These are phyloP conservation scores for Pseudocercospora eumusae DNA, from an alignment of 2,329 filamentous ascomycete genomes.

Conservation along the genomic window DNA sequence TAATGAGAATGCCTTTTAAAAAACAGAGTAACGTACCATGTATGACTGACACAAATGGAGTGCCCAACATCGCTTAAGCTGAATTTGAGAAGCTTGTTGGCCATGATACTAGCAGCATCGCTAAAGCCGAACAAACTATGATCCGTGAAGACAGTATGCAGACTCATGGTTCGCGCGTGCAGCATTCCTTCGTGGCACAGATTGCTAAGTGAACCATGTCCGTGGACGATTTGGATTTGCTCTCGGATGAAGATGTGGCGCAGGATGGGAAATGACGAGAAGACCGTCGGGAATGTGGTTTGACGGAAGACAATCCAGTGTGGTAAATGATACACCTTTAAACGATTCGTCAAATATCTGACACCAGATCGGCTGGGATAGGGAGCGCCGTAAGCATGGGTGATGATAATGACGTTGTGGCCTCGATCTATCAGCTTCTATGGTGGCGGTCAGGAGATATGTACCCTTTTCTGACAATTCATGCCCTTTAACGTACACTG, in stretches of 20 bases:
- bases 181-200: conserved; percentile 93
- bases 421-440: conserved; percentile 93
- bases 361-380: conserved; percentile 69
- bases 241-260: conserved; percentile 94
- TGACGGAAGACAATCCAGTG: conserved; percentile 95
- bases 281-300: conserved; percentile 91
- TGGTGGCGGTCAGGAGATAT: background rate
- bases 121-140: conserved; percentile 97
- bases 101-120: conserved; percentile 91
- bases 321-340: conserved; percentile 97
- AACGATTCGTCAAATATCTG: conserved; percentile 92
- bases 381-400: conserved; percentile 78
- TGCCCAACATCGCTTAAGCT: conserved; percentile 95
- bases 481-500: conserved; percentile 53
- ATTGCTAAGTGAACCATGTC: conserved; percentile 91
- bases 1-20: background rate
- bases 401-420: conserved; percentile 97
- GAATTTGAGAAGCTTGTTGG: conserved; percentile 97
- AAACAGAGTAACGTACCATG: conserved; percentile 64
- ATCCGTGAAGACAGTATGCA: conserved; percentile 95
- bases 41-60: conserved; percentile 97
- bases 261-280: conserved; percentile 98
- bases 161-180: conserved; percentile 92
- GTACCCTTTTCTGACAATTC: background rate
- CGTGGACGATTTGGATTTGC: conserved; percentile 94